A percentile compares a stretch with the other conserved stretches of the same genome.
These are phyloP conservation scores for Phaeosphaeriaceae sp. DNA, from an alignment of 2,329 filamentous ascomycete genomes.

Conservation along the genomic window DNA sequence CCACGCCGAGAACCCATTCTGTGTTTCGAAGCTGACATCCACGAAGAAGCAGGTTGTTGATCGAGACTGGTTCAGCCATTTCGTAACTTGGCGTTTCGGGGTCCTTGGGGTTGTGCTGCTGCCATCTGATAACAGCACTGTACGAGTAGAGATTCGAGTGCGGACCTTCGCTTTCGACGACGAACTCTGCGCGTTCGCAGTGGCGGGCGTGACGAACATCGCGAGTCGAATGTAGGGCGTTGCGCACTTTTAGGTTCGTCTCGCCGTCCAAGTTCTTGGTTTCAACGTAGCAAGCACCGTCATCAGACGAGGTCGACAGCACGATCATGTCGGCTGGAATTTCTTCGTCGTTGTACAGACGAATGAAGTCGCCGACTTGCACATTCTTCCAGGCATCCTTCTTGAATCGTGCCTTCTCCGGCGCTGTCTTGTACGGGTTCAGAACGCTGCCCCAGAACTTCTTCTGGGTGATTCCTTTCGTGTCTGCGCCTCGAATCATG, in stretches of 20 bases:
- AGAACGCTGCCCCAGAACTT: slow-evolving; percentile 73
- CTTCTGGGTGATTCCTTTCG: slow-evolving; percentile 41
- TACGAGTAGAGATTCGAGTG: slow-evolving; percentile 97
- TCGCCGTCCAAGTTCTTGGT: slow-evolving; percentile 98
- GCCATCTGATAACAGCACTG: slow-evolving; percentile 87
- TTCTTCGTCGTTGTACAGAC: slow-evolving; percentile 95
- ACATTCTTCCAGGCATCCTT: slow-evolving; percentile 95
- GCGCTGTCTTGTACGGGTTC: slow-evolving; percentile 70
- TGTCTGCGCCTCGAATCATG: slow-evolving; percentile 32
- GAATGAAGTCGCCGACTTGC: slow-evolving; percentile 93
- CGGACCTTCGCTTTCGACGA: slow-evolving; percentile 87
- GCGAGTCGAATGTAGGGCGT: slow-evolving; percentile 85
- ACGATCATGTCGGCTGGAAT: slow-evolving; percentile 94
- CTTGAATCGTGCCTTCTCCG: slow-evolving; percentile 83
- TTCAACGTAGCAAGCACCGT: slow-evolving; percentile 96
- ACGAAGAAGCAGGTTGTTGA: slow-evolving; percentile 93
- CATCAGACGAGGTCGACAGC: slow-evolving; percentile 88
- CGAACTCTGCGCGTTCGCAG: slow-evolving; percentile 87
- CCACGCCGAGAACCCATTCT: slow-evolving; percentile 91
- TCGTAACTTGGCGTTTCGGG: slow-evolving; percentile 69
- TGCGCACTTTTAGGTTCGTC: slow-evolving; percentile 94
- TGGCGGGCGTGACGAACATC: slow-evolving; percentile 86
- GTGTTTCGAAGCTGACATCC: slow-evolving; percentile 95
- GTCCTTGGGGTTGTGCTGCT: slow-evolving; percentile 71
- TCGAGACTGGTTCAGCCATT: slow-evolving; percentile 91